These are phyloP conservation scores for Tolypocladium ovalisporum DNA, from an alignment of 2,329 filamentous ascomycete genomes.

Conservation along the genomic window DNA sequence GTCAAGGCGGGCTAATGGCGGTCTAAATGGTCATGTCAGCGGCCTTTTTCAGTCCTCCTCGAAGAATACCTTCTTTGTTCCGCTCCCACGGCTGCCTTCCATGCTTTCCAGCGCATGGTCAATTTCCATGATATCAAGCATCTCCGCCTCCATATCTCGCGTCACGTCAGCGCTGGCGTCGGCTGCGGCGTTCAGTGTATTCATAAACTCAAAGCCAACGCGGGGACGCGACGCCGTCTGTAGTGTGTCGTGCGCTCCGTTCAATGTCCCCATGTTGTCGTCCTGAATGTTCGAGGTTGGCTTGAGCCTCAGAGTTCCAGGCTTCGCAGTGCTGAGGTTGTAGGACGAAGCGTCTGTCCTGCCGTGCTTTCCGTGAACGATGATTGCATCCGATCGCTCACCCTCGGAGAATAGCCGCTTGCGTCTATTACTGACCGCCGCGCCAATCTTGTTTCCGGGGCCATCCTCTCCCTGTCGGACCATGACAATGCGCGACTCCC, in stretches of 20 bases:
- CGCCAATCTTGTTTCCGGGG: slow-evolving; percentile 30
- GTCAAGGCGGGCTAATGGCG: background rate
- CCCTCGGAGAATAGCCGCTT: slow-evolving; percentile 24
- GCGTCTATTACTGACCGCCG: slow-evolving; percentile 21
- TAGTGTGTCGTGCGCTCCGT: slow-evolving; percentile 11
- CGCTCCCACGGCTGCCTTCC: slow-evolving; percentile 36
- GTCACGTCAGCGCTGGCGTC: slow-evolving; percentile 38
- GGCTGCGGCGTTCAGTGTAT: slow-evolving; percentile 40
- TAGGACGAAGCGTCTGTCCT: slow-evolving; percentile 29
- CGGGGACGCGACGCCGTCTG: slow-evolving; percentile 18
- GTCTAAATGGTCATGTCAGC: slow-evolving; percentile 11
- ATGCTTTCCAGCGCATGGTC: slow-evolving; percentile 47
- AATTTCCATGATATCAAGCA: slow-evolving; percentile 56
- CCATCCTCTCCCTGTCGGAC: slow-evolving; percentile 42
- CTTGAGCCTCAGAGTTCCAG: slow-evolving; percentile 22
- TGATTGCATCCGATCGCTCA: slow-evolving; percentile 39
- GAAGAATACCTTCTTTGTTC: slow-evolving; percentile 42
- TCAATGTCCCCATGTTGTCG: slow-evolving; percentile 7
- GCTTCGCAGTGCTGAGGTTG: slow-evolving; percentile 37
- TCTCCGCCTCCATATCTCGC: slow-evolving; percentile 46
- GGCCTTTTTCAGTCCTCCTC: slow-evolving; percentile 23
- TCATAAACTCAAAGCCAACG: slow-evolving; percentile 37
- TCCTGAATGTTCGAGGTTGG: slow-evolving; percentile 16
- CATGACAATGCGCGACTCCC: slow-evolving; percentile 44
- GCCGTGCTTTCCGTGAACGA: slow-evolving; percentile 38